Conservation (phyloP, 495 filamentous ascomycete genomes). For the Podospora appendiculata region DNA sequence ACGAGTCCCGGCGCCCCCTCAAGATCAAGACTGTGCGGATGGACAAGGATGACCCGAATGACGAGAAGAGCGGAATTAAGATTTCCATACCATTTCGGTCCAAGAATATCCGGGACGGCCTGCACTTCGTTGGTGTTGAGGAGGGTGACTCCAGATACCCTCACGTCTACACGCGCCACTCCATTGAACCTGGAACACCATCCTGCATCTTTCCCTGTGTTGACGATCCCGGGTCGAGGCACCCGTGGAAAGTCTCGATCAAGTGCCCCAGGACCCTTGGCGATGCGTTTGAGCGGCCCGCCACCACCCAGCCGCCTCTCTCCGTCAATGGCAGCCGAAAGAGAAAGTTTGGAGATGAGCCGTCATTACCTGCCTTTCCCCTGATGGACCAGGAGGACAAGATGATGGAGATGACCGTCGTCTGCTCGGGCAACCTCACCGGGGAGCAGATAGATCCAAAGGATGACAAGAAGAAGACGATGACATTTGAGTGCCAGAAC, state of each 20-base stretch:
- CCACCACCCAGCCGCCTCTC: slow-evolving; percentile 19
- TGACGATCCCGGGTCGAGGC: slow-evolving; percentile 71
- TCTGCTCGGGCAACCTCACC: slow-evolving; percentile 80
- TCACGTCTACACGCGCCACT: slow-evolving; percentile 83
- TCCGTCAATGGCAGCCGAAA: slow-evolving; percentile 19
- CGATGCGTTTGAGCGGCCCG: slow-evolving; percentile 57
- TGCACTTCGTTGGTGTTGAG: slow-evolving; percentile 83
- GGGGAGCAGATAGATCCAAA: slow-evolving; percentile 70
- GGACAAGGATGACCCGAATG: slow-evolving; percentile 20
- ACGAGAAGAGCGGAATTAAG: slow-evolving; percentile 27
- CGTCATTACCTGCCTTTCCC: too few relatives aligned
- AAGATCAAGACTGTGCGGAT: slow-evolving; percentile 24
- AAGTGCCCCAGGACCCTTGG: slow-evolving; percentile 78
- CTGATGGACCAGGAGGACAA: slow-evolving; percentile 53
- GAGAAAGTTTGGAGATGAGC: slow-evolving; percentile 36
- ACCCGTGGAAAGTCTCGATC: slow-evolving; percentile 81
- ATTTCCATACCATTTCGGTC: slow-evolving; percentile 67
- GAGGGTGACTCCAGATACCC: slow-evolving; percentile 75
- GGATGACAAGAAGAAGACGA: slow-evolving; percentile 71
- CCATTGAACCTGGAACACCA: slow-evolving; percentile 64
- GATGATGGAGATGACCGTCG: slow-evolving; percentile 74
- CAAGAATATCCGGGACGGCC: slow-evolving; percentile 67
- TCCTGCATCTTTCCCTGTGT: slow-evolving; percentile 87
- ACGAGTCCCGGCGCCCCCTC: slow-evolving; percentile 25
- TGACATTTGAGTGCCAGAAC: slow-evolving; percentile 65